Evolutionary conservation across 2,329 filamentous ascomycete genomes (phyloP), one percentile per base, ranked within the genome.

Genomic region (Aspergillus sp.): DNA sequence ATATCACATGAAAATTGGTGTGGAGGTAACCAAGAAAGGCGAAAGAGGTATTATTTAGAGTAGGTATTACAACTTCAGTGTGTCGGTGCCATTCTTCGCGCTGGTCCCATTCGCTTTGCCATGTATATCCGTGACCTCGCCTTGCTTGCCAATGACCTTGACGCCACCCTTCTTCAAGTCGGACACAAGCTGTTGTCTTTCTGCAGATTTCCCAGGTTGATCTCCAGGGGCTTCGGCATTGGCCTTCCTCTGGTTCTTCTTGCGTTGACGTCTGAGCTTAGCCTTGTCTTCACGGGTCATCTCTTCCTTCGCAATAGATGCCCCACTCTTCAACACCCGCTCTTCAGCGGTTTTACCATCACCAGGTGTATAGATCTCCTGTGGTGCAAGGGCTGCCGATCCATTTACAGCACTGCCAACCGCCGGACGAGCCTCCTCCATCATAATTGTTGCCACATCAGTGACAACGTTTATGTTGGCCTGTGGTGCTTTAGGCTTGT

Each of bases 381-480:
- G 93, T 3, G 93, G 93, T 37, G 93, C 93, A 47, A 98, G 79
- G 73, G 86, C 86, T 59, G 84, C 87, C 27, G 69, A 65, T 29
- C 65, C 66, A 27, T 61, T 61, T 51, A 81, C 74, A 37, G 77
- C 79, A 34, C 86, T 88, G 59, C 84, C 83, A 35, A 87, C 86
- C 11, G 86, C 85, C 6, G 93, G 91, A 57, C 95, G 86, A 1
- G 90, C 91, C 61, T 98, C 93, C 72, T 98, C 93, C 86, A 97
- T 95, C 53, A 81, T 78, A 52, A 97, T 84, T 4, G 88, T 89
- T n/a, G 90, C 88, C 4, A 93, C 88, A 67, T 97, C 91, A 27
- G 88, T 79, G 30, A 96, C 85, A 43, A 96, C 86, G 35, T 88
- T 90, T 50, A 98, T 80, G 37, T 81, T 81, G n/a, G 88, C 82